These are phyloP conservation scores for Alternaria arbusti DNA, from an alignment of 2,329 filamentous ascomycete species.

Conservation along the genomic window DNA sequence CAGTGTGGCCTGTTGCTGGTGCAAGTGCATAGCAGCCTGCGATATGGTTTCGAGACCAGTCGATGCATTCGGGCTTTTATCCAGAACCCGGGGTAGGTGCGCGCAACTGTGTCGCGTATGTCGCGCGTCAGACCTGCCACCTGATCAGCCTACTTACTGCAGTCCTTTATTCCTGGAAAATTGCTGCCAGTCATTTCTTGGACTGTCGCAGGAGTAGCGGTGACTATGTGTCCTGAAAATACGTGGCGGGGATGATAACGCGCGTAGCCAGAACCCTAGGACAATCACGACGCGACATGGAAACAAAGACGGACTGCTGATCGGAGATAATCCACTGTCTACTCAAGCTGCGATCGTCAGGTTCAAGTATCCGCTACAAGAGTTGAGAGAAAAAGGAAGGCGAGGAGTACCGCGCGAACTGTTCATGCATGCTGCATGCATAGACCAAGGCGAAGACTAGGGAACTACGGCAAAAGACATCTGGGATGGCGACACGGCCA, in stretches of 20 bases:
- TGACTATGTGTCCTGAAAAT: slow-evolving; percentile 12
- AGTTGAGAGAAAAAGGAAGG: neutral
- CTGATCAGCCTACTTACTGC: neutral
- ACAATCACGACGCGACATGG: neutral
- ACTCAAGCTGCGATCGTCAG: neutral
- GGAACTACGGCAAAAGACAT: neutral
- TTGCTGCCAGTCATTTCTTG: neutral
- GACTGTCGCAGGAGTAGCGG: neutral
- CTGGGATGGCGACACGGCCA: neutral
- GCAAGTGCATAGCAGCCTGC: neutral
- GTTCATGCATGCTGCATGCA: neutral
- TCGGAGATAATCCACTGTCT: neutral
- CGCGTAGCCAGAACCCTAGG: neutral
- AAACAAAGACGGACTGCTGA: neutral
- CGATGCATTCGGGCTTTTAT: neutral
- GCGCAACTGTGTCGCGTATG: neutral
- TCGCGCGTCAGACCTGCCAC: neutral
- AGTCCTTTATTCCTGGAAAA: neutral
- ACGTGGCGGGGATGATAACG: neutral
- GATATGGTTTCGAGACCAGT: neutral
- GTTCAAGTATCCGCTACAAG: neutral
- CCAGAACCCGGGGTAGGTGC: slow-evolving; percentile 3
- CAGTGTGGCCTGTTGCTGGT: neutral
- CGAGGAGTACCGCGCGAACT: neutral
- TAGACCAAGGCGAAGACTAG: neutral